Evolutionary conservation across 2,329 filamentous ascomycete genomes (phyloP), one percentile per base, ranked within the genome.

Genomic region (Aspergillus flavus): DNA sequence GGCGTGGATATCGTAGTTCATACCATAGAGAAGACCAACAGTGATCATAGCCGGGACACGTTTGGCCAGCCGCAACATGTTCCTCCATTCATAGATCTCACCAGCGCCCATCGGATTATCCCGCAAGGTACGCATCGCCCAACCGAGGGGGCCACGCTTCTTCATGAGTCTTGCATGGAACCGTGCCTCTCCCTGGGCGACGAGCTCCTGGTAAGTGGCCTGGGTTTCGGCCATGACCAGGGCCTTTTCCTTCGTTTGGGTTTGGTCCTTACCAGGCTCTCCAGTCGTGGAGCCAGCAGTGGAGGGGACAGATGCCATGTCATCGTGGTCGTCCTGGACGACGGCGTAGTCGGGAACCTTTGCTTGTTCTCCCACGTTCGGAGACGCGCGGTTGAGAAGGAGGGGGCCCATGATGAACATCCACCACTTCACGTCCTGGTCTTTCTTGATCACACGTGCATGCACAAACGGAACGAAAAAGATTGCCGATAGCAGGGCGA

Each of bases 1-100:
- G 56, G 86, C 84, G 83, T 94, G 91, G 72, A 94, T 94, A 70
- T 94, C 91, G 80, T 94, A 94, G 84, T 94, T 83, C 30, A 90
- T 75, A 76, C 92, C 92, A 75, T 94, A 94, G 58, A 93, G 85
- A 19, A 82, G 73, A 61, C 83, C 90, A 67, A 82, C 83, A 50
- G 88, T 83, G 65, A 91, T 75, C 78, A 85, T 84, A 57, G 92
- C 90, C 0, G 91, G 91, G 10, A 94, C 73, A 26, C 91, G 90
- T 78, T 87, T 89, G 64, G 82, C 32, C 26, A 89, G 64, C 57
- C 85, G 84, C 73, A 84, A 85, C 65, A 93, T 80, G 83, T 94
- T 94, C 79, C 88, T 82, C 23, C 84, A 70, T 79, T 94, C 91
- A 80, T 94, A 92, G 67, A 94, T 85, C 72, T 89, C 83, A 58